Conservation (phyloP, 352 stramenopile species). For the Phytophthora hybrid region DNA sequence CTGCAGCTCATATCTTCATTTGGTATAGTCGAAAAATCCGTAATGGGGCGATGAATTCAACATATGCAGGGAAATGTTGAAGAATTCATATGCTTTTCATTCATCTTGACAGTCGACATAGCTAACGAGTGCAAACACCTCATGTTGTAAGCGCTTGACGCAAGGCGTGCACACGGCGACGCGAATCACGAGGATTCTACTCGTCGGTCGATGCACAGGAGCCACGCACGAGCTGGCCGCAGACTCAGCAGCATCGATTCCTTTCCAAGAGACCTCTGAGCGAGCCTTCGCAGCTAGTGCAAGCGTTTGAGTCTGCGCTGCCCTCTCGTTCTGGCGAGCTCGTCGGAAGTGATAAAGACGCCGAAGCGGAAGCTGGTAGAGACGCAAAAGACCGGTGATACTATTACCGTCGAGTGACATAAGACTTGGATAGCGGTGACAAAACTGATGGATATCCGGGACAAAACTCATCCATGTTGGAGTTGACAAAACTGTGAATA, state of each 20-base stretch:
- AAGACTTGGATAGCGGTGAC: too few relatives aligned
- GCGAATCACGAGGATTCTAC: slow-evolving; percentile 10
- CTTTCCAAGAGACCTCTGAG: slow-evolving; percentile 24
- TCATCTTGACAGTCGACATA: background rate
- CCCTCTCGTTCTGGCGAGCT: background rate
- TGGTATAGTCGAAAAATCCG: background rate
- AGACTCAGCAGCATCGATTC: slow-evolving; percentile 19
- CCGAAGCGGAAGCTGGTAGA: background rate
- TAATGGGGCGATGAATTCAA: too few relatives aligned
- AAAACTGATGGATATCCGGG: too few relatives aligned
- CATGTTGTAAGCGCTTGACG: slow-evolving; percentile 4
- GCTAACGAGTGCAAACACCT: slow-evolving; percentile 8
- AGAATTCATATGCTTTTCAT: background rate
- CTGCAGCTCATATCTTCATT: background rate
- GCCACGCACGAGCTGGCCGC: slow-evolving; percentile 6
- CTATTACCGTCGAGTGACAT: too few relatives aligned
- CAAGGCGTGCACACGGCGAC: slow-evolving; percentile 14
- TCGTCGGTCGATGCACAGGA: slow-evolving; percentile 7
- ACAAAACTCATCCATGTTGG: too few relatives aligned
- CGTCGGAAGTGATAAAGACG: background rate
- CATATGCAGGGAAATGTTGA: background rate
- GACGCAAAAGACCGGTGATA: slow-evolving; percentile 16
- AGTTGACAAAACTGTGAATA: too few relatives aligned
- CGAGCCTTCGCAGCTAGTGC: slow-evolving; percentile 10
- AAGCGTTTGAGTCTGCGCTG: background rate